Evolutionary conservation across 495 filamentous ascomycete genomes (phyloP).

Genomic region (Penicillium coprophilum): DNA sequence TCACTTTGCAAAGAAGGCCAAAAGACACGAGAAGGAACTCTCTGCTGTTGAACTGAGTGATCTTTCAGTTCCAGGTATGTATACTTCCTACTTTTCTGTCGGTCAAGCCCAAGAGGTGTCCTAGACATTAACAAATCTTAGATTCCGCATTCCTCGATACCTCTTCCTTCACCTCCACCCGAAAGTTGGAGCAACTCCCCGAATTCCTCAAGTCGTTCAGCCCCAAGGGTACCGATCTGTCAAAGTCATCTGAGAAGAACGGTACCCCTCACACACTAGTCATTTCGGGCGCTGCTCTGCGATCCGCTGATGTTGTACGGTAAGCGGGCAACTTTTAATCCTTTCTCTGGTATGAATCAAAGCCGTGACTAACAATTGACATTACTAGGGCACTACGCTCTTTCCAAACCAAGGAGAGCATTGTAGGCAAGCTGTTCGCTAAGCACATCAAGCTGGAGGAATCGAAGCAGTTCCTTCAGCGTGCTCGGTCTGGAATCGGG

Average conservation of each 20-base stretch:
- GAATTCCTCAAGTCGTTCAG: slow-evolving; percentile 70
- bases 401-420: slow-evolving; percentile 73
- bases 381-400: slow-evolving; percentile 61
- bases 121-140: slow-evolving; percentile 29
- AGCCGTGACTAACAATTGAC: slow-evolving; percentile 10
- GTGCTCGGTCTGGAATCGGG: slow-evolving; percentile 68
- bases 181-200: slow-evolving; percentile 69
- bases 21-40: slow-evolving; percentile 73
- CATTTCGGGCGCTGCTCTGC: slow-evolving; percentile 71
- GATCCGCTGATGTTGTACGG: slow-evolving; percentile 78
- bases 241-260: slow-evolving; percentile 61
- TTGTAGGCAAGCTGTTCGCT: slow-evolving; percentile 89
- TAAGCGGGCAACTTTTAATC: slow-evolving; percentile 30
- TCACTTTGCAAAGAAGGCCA: slow-evolving; percentile 74
- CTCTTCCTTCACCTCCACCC: slow-evolving; percentile 61
- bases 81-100: not conserved
- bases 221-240: slow-evolving; percentile 48
- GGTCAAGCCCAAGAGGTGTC: not conserved
- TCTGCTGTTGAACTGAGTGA: slow-evolving; percentile 82
- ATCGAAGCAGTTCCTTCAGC: slow-evolving; percentile 71
- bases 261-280: slow-evolving; percentile 88
- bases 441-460: slow-evolving; percentile 97
- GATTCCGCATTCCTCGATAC: slow-evolving; percentile 67
- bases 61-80: slow-evolving; percentile 73
- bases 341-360: not conserved